Base-by-base conservation (phyloP, 768 basidiomycete species). In the Serendipita sp. region DNA sequence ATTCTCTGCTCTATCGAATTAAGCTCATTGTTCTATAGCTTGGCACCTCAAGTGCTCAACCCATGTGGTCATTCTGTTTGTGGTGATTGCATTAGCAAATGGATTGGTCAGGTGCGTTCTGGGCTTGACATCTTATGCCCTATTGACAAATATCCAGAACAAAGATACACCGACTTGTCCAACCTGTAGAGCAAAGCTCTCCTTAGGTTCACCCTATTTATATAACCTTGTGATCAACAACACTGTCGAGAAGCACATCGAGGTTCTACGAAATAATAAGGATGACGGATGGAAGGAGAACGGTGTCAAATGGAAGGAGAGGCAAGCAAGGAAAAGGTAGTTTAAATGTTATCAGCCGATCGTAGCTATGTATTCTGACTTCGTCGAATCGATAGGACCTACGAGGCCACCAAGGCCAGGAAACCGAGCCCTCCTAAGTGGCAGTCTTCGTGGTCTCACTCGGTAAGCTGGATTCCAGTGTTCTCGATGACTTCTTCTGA, bases 361-460 rank as follows among this genome's bases (percentile, higher is more conserved):
- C 37, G 24, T 38, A 28, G 28, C 1, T 34, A 34, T 16, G 13
- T 30, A 60, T 8, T 60, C 24, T 60, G 37, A 34, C 16, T 35
- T 28, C 10, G 35, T 60, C 2, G 16, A n/a, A 37, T 60, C 24
- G 41, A 24, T 3, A 60, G 56, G 10, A 3, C 3, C 4, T 60
- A 60, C 34, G 28, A 60, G n/a, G 34, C 35, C 35, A 8, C n/a
- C 1, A 51, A 51, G 30, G 48, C 48, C 18, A 51, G 8, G 8
- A 51, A 32, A 51, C 48, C 48, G 11, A 18, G 18, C 11, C 45
- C 45, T 24, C 24, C 24, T 24, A 24, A 24, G 24, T 13, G 18
- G 45, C 13, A 13, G 45, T 96, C 96, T 16, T 93, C 95, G 75
- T 97, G 94, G 28, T 98, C 24, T 24, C 24, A 24, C 24, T 24